phyloP scores from a whole-genome alignment of 2,329 filamentous ascomycete genomes.

The Didymella glomerata region DNA sequence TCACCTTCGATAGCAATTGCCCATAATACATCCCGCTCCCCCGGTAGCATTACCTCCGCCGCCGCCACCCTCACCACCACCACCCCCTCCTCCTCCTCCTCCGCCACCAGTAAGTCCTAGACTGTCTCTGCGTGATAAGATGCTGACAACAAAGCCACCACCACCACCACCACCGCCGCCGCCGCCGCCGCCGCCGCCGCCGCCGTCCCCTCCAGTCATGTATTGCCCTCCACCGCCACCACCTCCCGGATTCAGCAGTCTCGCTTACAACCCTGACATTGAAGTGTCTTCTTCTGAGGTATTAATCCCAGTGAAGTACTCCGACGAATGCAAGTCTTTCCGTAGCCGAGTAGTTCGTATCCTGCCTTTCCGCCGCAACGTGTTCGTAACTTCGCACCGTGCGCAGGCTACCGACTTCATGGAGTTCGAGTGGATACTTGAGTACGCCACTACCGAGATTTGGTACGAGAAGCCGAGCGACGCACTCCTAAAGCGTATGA shows the following conservation, averaged over 20 bases:
- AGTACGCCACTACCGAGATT: conserved; percentile 32
- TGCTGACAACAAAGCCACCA: too few species aligned
- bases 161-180: too few species aligned
- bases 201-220: conserved; percentile 15
- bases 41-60: conserved; percentile 10
- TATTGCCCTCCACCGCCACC: conserved; percentile 11
- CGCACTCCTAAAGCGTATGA: conserved; percentile 25
- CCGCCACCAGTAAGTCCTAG: conserved; percentile 19
- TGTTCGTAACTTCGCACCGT: conserved; percentile 34
- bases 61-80: conserved; percentile 1
- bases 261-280: conserved; percentile 9
- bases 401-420: conserved; percentile 38
- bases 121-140: too few species aligned
- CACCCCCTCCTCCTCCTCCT: not conserved
- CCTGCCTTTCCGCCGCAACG: conserved; percentile 38
- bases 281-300: conserved; percentile 25
- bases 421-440: conserved; percentile 42
- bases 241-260: not conserved
- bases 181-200: conserved; percentile 25
- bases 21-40: not conserved
- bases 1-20: not conserved
- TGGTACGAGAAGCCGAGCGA: conserved; percentile 45
- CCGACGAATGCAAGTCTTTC: conserved; percentile 26
- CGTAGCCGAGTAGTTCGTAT: conserved; percentile 30
- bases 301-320: conserved; percentile 36